Base-by-base conservation (phyloP, 768 basidiomycete species). In the Leccinum subgranulosum region DNA sequence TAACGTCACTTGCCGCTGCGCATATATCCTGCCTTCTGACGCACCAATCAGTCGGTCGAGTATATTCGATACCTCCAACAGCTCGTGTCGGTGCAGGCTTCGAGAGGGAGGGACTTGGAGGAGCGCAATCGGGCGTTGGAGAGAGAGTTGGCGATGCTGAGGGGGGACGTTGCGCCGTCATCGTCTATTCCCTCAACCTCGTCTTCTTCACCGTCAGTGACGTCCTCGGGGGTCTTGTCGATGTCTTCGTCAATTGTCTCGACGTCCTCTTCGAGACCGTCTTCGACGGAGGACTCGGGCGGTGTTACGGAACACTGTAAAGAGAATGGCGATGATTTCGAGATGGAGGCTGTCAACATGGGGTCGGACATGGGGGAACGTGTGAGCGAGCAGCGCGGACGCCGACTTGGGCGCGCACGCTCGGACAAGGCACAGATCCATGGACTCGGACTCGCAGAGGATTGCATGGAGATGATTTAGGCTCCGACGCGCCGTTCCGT, bases 61-160 rank as follows among this genome's bases (percentile, higher is more conserved):
- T 80, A 80, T 52, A 80, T 80, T 55, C 82, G 90, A 56, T 93
- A 92, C 71, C 82, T 94, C 11, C 92, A 94, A 68, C 91, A 93
- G 63, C 85, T 94, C 53, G 91, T 94, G 10, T 83, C 81, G 3
- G 87, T 85, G 0, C 92, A 93, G 65, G 88, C 89, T 4, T 81
- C 81, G 45, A 78, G 91, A 10, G 92, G 91, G 69, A 77, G 88
- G 41, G 90, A 92, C 65, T 77, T 94, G 50, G 92, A 94, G 70
- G 80, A 81, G 51, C 84, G 88, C 72, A 80, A 92, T 36, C 79
- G 81, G 47, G 68, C 60, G 47, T 33, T 74, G 53, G 72, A 74
- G 49, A 46, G 57, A n/a, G 71, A 74, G 45, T 8, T 73, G 51
- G 66, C 49, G 62, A 67, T 41, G 53, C 54, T 59, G 52, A 67